A percentile compares a stretch with the other conserved stretches of the same genome.
Evolutionary conservation across 2,329 filamentous ascomycete species (phyloP).

Genomic region (Graphilbum ipis-grandicollis): DNA sequence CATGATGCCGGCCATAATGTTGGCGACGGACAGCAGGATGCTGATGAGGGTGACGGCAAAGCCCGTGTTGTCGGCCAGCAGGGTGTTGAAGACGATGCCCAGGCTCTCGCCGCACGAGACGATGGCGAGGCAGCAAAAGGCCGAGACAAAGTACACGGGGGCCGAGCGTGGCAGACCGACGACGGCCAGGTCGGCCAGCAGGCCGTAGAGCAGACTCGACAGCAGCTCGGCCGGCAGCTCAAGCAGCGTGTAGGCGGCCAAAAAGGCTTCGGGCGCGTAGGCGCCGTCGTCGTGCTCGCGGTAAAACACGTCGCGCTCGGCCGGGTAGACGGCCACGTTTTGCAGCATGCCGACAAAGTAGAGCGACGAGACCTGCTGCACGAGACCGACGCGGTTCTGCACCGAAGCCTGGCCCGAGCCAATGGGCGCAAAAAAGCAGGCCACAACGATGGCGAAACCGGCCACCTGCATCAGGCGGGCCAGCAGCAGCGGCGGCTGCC

Average conservation of each 20-base stretch:
- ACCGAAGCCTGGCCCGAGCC: constrained; percentile 51
- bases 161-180: constrained; percentile 41
- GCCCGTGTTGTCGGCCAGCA: constrained; percentile 51
- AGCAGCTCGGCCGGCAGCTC: constrained; percentile 57
- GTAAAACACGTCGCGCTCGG: constrained; percentile 47
- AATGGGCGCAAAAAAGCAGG: constrained; percentile 56
- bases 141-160: constrained; percentile 47
- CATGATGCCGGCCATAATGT: constrained; percentile 45
- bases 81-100: constrained; percentile 65
- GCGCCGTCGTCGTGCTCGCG: constrained; percentile 58
- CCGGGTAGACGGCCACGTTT: constrained; percentile 25
- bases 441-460: constrained; percentile 43
- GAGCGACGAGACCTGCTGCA: constrained; percentile 67
- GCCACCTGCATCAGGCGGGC: constrained; percentile 51
- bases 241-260: constrained; percentile 50
- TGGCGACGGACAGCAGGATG: constrained; percentile 49
- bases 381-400: constrained; percentile 35
- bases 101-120: constrained; percentile 59
- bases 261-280: constrained; percentile 55
- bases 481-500: constrained; percentile 46
- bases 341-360: constrained; percentile 34
- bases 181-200: constrained; percentile 45
- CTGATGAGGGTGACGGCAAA: constrained; percentile 61
- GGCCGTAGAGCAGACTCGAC: constrained; percentile 46
- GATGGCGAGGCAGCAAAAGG: constrained; percentile 55